Conservation (phyloP, 179 eudicot species). For the Silene coronaria region DNA sequence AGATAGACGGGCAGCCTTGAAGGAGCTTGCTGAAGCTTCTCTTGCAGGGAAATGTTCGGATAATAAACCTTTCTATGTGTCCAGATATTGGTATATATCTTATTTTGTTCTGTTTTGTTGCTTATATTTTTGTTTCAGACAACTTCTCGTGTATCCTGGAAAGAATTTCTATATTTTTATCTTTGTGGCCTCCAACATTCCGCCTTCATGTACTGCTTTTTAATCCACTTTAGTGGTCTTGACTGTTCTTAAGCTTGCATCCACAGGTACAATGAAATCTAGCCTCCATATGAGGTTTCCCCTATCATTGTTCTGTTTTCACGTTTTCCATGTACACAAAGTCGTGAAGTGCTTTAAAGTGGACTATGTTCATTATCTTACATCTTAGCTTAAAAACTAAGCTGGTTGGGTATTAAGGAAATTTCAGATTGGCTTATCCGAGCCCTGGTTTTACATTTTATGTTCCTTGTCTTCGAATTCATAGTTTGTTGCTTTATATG, state of each 20-base stretch:
- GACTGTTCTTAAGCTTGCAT: slow-evolving; percentile 3
- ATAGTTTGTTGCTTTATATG: not conserved
- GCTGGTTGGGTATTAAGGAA: not conserved
- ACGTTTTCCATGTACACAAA: not conserved
- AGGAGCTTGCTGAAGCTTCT: slow-evolving; percentile 81
- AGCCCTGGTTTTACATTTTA: not conserved
- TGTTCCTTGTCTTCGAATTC: not conserved
- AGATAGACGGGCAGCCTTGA: slow-evolving; percentile 67
- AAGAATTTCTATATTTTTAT: not conserved
- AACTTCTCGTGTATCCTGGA: not conserved
- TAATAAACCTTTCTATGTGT: slow-evolving; percentile 62
- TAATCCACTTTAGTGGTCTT: slow-evolving; percentile 7
- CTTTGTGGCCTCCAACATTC: not conserved
- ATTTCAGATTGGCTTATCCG: not conserved
- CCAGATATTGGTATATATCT: slow-evolving; percentile 67
- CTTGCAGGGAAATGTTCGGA: slow-evolving; percentile 65
- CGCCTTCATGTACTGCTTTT: not conserved
- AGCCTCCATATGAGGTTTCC: slow-evolving; percentile 2
- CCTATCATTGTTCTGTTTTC: not conserved
- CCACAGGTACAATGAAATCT: not conserved
- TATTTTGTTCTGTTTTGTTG: not conserved
- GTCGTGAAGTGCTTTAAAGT: not conserved
- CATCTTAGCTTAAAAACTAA: not conserved
- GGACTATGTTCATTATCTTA: not conserved
- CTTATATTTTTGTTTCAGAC: not conserved